These are phyloP conservation scores for Lodderomyces parapsilosis DNA, from an alignment of 1,139 yeast genomes.

Conservation along the genomic window DNA sequence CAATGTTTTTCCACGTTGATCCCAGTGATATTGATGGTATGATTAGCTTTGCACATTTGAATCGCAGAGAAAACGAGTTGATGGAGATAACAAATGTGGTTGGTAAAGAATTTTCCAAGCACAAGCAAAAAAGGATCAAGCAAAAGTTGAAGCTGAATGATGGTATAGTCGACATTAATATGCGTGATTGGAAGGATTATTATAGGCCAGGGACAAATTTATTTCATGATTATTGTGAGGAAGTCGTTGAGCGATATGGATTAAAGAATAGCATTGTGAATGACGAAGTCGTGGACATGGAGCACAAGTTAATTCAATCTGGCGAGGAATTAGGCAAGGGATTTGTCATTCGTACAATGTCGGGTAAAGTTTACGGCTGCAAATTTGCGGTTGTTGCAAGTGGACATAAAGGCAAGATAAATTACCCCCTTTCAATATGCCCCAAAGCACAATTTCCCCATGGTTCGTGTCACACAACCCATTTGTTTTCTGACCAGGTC, in stretches of 20 bases:
- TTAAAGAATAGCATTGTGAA: slow-evolving; percentile 30
- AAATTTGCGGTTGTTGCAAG: slow-evolving; percentile 39
- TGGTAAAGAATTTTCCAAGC: slow-evolving; percentile 47
- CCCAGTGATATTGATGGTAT: slow-evolving; percentile 46
- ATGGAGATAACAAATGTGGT: slow-evolving; percentile 47
- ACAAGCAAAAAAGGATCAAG: slow-evolving; percentile 19
- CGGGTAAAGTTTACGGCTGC: slow-evolving; percentile 31
- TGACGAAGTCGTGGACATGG: slow-evolving; percentile 34
- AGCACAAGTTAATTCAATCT: slow-evolving; percentile 27
- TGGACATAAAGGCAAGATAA: slow-evolving; percentile 42
- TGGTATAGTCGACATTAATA: slow-evolving; percentile 40
- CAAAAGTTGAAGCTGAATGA: slow-evolving; percentile 13
- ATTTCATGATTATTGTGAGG: slow-evolving; percentile 40
- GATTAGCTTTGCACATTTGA: slow-evolving; percentile 38
- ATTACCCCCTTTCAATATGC: slow-evolving; percentile 27
- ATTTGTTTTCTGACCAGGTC: slow-evolving; percentile 31
- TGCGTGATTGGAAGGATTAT: slow-evolving; percentile 48
- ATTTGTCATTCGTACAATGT: slow-evolving; percentile 26
- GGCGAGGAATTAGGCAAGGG: slow-evolving; percentile 30
- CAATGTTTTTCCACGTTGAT: slow-evolving; percentile 53
- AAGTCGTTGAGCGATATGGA: slow-evolving; percentile 32
- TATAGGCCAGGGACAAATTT: slow-evolving; percentile 44
- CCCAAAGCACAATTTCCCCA: slow-evolving; percentile 18
- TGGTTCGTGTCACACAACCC: slow-evolving; percentile 45
- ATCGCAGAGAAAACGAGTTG: slow-evolving; percentile 33